Conservation (phyloP, 169 alveolate species). For the Blepharisma undulans region DNA sequence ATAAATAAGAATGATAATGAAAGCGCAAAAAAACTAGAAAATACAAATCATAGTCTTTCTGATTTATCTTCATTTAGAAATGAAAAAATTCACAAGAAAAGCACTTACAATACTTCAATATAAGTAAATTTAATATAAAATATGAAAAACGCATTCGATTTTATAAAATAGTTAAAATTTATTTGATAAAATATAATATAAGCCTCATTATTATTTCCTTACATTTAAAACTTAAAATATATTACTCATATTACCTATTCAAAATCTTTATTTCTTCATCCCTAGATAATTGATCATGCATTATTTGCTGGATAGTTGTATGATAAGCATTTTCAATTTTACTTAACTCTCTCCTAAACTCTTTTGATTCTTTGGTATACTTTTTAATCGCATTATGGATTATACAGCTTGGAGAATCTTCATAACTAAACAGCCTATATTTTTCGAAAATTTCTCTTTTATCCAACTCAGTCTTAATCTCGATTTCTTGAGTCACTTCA, state of each 20-base stretch:
- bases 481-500: not conserved
- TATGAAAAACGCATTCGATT: not conserved
- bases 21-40: not conserved
- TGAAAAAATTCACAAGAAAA: not conserved
- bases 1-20: not conserved
- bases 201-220: too few relatives aligned
- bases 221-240: too few relatives aligned
- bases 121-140: not conserved
- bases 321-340: not conserved
- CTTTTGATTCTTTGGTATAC: not conserved
- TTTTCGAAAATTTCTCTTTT: conserved; percentile 20
- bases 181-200: too few relatives aligned
- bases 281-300: not conserved
- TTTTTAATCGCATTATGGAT: not conserved
- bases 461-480: not conserved
- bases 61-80: not conserved
- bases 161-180: too few relatives aligned
- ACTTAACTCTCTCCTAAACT: not conserved
- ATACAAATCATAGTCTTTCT: not conserved
- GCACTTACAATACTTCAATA: not conserved
- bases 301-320: not conserved
- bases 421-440: not conserved
- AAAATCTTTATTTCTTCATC: not conserved
- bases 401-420: conserved; percentile 28
- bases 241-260: not conserved